Evolutionary conservation across 2,329 filamentous ascomycete species (phyloP).

Genomic region (Pestalotiopsis sp.): DNA sequence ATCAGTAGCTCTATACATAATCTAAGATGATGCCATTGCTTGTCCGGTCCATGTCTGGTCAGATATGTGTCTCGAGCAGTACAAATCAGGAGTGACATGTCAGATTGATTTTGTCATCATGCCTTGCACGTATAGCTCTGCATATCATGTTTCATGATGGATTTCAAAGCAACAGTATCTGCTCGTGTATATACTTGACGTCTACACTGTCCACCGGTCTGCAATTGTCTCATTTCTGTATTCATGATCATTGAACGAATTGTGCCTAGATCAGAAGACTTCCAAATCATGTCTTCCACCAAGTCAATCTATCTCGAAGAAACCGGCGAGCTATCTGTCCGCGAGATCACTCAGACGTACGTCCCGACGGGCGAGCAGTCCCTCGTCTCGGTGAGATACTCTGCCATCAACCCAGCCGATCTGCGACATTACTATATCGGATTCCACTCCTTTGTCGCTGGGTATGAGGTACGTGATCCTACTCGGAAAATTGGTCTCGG

Average conservation of each 20-base stretch:
- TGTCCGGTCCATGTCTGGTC: neutral
- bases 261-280: neutral
- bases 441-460: conserved; percentile 20
- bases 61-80: neutral
- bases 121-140: too few relatives aligned
- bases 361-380: conserved; percentile 14
- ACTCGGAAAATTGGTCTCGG: too few relatives aligned
- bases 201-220: too few relatives aligned
- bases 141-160: too few relatives aligned
- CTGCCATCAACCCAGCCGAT: conserved; percentile 24
- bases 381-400: conserved; percentile 18
- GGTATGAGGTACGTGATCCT: conserved; percentile 22
- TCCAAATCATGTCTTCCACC: neutral
- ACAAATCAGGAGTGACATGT: neutral
- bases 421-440: conserved; percentile 21
- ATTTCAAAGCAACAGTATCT: too few relatives aligned
- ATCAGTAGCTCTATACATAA: neutral
- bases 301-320: conserved; percentile 14
- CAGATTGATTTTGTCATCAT: neutral
- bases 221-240: too few relatives aligned
- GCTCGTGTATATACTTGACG: too few relatives aligned
- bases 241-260: neutral
- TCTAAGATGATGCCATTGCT: neutral
- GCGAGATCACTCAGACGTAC: conserved; percentile 10
- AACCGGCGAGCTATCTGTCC: conserved; percentile 4